phyloP scores from a whole-genome alignment of 140 eudicot genomes.

The Anethum foeniculum region DNA sequence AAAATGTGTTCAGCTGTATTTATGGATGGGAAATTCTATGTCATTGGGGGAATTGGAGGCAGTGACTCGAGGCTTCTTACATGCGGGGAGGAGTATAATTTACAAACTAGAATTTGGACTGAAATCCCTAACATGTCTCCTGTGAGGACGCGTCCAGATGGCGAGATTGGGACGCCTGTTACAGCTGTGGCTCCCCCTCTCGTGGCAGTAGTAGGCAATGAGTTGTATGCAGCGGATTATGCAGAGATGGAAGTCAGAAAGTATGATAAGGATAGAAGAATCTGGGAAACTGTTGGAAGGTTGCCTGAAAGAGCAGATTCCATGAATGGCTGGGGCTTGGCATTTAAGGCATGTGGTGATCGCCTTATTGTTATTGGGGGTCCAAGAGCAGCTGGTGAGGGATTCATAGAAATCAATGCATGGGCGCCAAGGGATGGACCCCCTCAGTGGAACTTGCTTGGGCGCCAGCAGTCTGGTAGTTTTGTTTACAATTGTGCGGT shows the following conservation, averaged over 20 bases:
- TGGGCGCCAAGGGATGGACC: constrained; percentile 87
- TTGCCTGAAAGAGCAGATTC: constrained; percentile 81
- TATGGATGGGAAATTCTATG: constrained; percentile 87
- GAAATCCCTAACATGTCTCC: constrained; percentile 90
- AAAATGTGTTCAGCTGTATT: constrained; percentile 89
- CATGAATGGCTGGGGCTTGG: constrained; percentile 92
- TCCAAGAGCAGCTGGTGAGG: constrained; percentile 60
- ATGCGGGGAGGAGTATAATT: constrained; percentile 82
- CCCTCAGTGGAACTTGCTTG: constrained; percentile 70
- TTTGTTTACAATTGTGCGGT: constrained; percentile 97
- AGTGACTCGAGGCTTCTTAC: constrained; percentile 44
- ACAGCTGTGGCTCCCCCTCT: constrained; percentile 85
- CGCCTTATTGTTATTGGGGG: constrained; percentile 83
- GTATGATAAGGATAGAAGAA: constrained; percentile 42
- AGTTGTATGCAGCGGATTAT: constrained; percentile 82
- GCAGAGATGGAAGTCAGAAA: constrained; percentile 76
- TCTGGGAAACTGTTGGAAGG: constrained; percentile 67
- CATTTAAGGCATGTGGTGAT: constrained; percentile 89
- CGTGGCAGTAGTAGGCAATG: constrained; percentile 82
- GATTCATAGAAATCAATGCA: constrained; percentile 71
- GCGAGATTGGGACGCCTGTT: constrained; percentile 35
- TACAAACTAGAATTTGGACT: constrained; percentile 53
- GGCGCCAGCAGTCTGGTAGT: constrained; percentile 56
- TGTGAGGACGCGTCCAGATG: constrained; percentile 26
- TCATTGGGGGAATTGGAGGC: constrained; percentile 67